These are phyloP conservation scores for Venturia effusa DNA, from an alignment of 2,329 filamentous ascomycete genomes.

Conservation along the genomic window DNA sequence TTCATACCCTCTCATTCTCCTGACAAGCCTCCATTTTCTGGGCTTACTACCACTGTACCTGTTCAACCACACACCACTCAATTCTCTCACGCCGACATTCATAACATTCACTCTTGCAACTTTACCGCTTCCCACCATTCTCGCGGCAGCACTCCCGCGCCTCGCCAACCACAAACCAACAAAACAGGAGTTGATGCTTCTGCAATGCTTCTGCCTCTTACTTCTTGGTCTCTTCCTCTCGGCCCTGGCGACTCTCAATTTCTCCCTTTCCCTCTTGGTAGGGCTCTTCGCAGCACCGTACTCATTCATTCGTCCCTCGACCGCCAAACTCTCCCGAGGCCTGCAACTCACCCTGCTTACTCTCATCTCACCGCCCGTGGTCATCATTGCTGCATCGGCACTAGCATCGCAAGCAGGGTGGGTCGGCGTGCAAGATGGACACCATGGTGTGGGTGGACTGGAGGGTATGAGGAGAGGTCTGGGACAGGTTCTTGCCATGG, in stretches of 20 bases:
- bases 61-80: constrained; percentile 59
- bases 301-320: constrained; percentile 50
- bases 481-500: constrained; percentile 53
- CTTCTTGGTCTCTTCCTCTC: constrained; percentile 85
- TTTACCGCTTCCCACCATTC: constrained; percentile 22
- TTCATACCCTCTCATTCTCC: constrained; percentile 61
- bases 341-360: constrained; percentile 18
- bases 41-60: constrained; percentile 72
- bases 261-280: constrained; percentile 76
- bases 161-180: constrained; percentile 47
- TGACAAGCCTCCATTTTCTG: constrained; percentile 62
- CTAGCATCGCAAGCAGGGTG: constrained; percentile 6
- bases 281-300: constrained; percentile 71
- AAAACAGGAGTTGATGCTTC: constrained; percentile 61
- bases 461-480: constrained; percentile 46
- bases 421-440: constrained; percentile 17
- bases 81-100: constrained; percentile 48
- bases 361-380: constrained; percentile 23
- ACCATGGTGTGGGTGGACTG: constrained; percentile 28
- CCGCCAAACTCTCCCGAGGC: neutral
- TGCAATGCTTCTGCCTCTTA: constrained; percentile 87
- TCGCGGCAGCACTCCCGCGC: constrained; percentile 20
- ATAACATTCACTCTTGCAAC: constrained; percentile 31
- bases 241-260: constrained; percentile 89
- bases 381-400: constrained; percentile 18